Evolutionary conservation across 306 rosid genomes (phyloP), one percentile per base, ranked within the genome.

Genomic region (Hippophae rhamnoides): DNA sequence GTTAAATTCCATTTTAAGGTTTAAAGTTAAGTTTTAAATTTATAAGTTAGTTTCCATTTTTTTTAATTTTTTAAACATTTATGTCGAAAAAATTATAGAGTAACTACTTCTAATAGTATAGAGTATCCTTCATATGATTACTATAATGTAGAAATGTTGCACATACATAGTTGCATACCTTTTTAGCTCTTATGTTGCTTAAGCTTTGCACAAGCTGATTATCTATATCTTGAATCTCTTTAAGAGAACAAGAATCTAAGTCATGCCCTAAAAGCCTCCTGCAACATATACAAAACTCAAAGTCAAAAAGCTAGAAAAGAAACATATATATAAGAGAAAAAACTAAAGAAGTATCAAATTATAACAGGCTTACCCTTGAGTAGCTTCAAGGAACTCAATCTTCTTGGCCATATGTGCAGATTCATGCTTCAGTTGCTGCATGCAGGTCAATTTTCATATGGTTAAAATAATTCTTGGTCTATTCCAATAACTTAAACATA

Each of bases 191-290:
- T 14, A 89, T 57, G 13, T 23, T 52, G 25, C 57, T 13, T 66
- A 89, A 65, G 71, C 88, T 83, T 54, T 4, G 59, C 47, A 56
- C 71, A 46, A 89, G 64, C 71, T 81, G 86, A 57, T 49, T 27
- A 52, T 73, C 77, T 1, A 77, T 54, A 63, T 42, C 70, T 9
- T 63, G 55, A n/a, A 89, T 69, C 67, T 89, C 94, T 48, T 77
- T 71, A 40, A 44, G 13, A 31, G 88, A 73, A 60, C 88, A 82
- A 5, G 70, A 58, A 73, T 52, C 63, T 68, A 77, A 54, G 38
- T 51, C 75, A 49, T 69, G 61, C 57, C 90, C 96, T 73, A 79
- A 55, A 57, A 85, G 68, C 76, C 68, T 81, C 82, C 96, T 88
- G 68, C 67, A 14, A 62, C 26, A 55, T 41, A 41, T 8, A 25